Base-by-base conservation (phyloP, 495 filamentous ascomycete genomes). In the Cercophora samala region DNA sequence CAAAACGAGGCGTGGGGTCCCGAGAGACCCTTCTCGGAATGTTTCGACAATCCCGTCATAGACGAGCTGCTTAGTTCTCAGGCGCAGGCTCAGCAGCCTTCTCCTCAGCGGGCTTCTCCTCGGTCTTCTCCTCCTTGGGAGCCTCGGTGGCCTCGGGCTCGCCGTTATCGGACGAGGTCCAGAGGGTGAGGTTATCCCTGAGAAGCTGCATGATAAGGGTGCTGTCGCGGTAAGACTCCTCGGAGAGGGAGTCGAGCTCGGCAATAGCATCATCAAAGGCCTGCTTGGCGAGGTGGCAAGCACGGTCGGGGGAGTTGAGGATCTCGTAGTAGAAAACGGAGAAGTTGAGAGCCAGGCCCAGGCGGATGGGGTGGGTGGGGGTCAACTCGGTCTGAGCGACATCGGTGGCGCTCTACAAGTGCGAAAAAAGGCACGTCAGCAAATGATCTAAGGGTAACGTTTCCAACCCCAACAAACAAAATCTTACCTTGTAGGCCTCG, bases 251-350 rank as follows among this genome's bases (percentile, higher is more conserved):
- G 79, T 99, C 95, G 66, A 99, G 91, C 85, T 99, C 94, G 71
- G 95, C 95, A 85, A 99, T 99, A 70, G 95, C 95, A 82, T 99
- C 95, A 79, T 99, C 95, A 74, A 99, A 99, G 26, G 96, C 94
- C 81, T 98, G 93, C 90, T 99, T 99, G 80, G 95, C 95, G 69
- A 99, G 90, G 78, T 98, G 95, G 88, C 95, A 98, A 72, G 95
- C 95, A 81, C 96, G 93, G 81, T 99, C 95, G 66, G 95, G 95
- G 22, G 95, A 95, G 85, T 98, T 99, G 74, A 98, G 86, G 81
- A 99, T 99, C 85, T 99, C 95, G 78, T 99, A 99, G 89, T 99
- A 98, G 87, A 99, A 99, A 75, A 99, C 95, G 56, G 95, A 99
- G 87, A 99, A 98, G 91, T 99, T 99, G 62, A 98, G 89, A 75